Base-by-base conservation (phyloP, 176 grass and related monocot species). In the Zizania latifolia region DNA sequence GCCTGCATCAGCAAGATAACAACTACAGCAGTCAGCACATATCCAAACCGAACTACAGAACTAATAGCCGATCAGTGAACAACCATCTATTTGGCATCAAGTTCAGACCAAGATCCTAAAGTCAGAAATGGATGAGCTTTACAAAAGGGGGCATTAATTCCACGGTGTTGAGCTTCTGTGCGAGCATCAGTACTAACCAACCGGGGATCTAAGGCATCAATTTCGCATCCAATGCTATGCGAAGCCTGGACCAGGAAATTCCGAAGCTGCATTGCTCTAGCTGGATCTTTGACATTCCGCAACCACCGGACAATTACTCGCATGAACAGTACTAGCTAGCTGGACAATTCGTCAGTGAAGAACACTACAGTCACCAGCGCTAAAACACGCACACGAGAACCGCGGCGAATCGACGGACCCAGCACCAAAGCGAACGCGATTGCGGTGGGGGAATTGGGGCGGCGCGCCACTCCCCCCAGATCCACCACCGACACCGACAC, bases 1-100 rank as follows among this genome's bases (percentile, higher is more conserved):
- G 76, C 79, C 96, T 99, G 89, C 89, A 92, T 81, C 40, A 33
- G 45, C 23, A 8, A 80, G 40, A 54, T n/a, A 43, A 26, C 58
- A 56, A 68, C 27, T 43, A 43, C 40, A 43, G 63, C 11, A 53
- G 29, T 84, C 36, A 88, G 54, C 64, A 65, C 41, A 74, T 28
- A 45, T n/a, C 14, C 14, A 45, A 46, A 54, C 27, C 50, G 39
- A 68, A 70, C 30, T 32, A 37, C 30, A 75, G 21, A 40, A n/a
- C 2, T 64, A 60, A 32, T 58, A 51, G 45, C 19, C 4, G 11
- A 19, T 28, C 19, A 6, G 40, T 9, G 58, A 43, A 66, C 45
- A 15, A 41, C 3, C 11, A 6, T 37, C 16, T 14, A 1, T 26
- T 53, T 8, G 16, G 41, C 26, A 15, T 28, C 56, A 74, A 44